Percentiles rank a stretch among this genome's conserved stretches.
phyloP scores from a whole-genome alignment of 164 flowering plant genomes.

The Macadamia tetraphylla region DNA sequence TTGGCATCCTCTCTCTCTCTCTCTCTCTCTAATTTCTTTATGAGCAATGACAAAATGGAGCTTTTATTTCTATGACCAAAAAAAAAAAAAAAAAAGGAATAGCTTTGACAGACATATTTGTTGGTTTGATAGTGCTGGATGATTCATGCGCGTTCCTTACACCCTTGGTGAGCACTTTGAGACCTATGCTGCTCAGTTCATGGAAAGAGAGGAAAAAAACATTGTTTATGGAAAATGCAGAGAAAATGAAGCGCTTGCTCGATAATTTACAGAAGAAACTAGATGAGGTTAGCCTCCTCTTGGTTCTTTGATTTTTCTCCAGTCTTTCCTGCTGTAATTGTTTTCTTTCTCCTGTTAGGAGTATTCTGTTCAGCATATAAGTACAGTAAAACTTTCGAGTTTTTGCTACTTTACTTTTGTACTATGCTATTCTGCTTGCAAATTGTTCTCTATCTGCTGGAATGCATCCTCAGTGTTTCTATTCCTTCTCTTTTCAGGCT shows the following conservation, averaged over 20 bases:
- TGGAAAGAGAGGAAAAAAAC: conserved; percentile 75
- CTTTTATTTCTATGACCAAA: no score
- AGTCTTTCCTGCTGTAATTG: neutral
- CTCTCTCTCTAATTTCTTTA: no score
- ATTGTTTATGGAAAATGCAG: conserved; percentile 69
- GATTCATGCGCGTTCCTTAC: conserved; percentile 48
- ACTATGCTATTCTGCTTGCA: neutral
- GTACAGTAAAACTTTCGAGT: no score
- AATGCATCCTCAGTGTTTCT: neutral
- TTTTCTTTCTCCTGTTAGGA: neutral
- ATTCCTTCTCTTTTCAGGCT: conserved; percentile 37
- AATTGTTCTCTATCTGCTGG: neutral
- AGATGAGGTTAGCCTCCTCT: conserved; percentile 63
- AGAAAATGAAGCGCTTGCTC: conserved; percentile 52
- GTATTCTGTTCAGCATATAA: neutral
- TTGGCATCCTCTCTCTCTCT: conserved; percentile 4
- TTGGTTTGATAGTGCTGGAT: conserved; percentile 45
- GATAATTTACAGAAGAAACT: conserved; percentile 75
- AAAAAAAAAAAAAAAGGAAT: no score
- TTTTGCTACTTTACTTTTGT: neutral
- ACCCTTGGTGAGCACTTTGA: conserved; percentile 62
- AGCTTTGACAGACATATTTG: neutral
- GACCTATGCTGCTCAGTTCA: conserved; percentile 70
- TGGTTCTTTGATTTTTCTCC: neutral
- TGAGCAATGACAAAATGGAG: no score